Evolutionary conservation across 805 yeast species (phyloP), one percentile per base, ranked within the genome.

Genomic region (Cyberlindnera xishuangbannaensis): DNA sequence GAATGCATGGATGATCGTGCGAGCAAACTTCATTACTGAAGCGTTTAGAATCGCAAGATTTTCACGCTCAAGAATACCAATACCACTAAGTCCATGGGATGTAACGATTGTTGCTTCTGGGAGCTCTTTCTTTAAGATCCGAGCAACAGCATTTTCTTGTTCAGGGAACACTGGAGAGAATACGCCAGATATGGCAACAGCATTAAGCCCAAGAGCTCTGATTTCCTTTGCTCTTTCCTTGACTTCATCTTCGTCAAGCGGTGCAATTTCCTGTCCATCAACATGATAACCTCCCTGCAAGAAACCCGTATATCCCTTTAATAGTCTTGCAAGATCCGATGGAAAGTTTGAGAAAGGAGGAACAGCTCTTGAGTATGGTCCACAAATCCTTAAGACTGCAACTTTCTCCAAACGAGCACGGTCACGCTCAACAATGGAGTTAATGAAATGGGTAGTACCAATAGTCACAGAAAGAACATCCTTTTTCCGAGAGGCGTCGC

Each of bases 371-470:
- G 69, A 54, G 43, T 65, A 68, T 3, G 68, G 69, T 6, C 71
- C 68, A 42, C 65, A 62, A 10, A 69, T 38, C 43, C 75, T 48
- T n/a, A 69, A 34, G 4, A 67, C 71, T 0, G 72, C 73, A 12
- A 68, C 71, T 30, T 45, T 53, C 14, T 64, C 69, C 30, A 68
- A 45, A 29, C 69, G 47, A 5, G 64, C 60, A 17, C 48, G 40
- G 43, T 68, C 73, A 36, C 61, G 62, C 43, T 69, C 74, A 15
- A 69, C 58, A 16, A 69, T 69, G 12, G 73, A 71, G 49, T 69
- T 69, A 45, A 69, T 67, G 50, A 69, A 69, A 40, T 69, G 74
- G 1, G 74, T 69, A 4, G 74, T 69, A 12, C 75, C 74, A 40
- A 69, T 67, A 2, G 72, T 67, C n/a, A 68, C 68, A 1, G 70